phyloP scores from a whole-genome alignment of 2,329 filamentous ascomycete genomes.

The Fusarium stilboides region DNA sequence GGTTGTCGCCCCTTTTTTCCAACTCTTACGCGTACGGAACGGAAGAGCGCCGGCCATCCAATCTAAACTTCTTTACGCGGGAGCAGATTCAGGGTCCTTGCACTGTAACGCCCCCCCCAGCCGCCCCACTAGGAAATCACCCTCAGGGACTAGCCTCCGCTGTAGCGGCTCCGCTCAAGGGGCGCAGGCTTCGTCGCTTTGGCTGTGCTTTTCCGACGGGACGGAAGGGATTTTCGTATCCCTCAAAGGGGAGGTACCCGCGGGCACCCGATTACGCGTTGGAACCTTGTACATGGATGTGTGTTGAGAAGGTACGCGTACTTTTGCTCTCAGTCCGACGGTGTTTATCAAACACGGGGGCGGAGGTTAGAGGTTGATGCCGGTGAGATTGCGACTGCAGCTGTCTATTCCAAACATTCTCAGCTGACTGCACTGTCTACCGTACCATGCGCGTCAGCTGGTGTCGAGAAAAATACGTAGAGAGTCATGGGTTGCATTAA shows the following conservation, averaged over 20 bases:
- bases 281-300: conserved; percentile 3
- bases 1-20: background rate
- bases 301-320: conserved; percentile 20
- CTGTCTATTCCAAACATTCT: background rate
- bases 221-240: conserved; percentile 34
- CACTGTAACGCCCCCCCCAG: conserved; percentile 9
- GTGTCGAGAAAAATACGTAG: background rate
- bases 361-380: too few species aligned
- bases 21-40: conserved; percentile 9
- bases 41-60: background rate
- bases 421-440: too few species aligned
- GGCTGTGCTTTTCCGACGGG: conserved; percentile 19
- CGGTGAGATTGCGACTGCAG: too few species aligned
- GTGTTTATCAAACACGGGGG: too few species aligned
- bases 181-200: conserved; percentile 5
- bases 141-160: too few species aligned
- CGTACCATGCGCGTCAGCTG: too few species aligned
- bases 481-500: conserved; percentile 31
- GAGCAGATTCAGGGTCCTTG: conserved; percentile 16
- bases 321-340: background rate
- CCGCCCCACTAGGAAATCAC: too few species aligned
- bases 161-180: background rate
- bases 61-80: too few species aligned
- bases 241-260: conserved; percentile 21
- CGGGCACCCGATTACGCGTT: conserved; percentile 28